Conservation (phyloP, 1,284 basidiomycete species). For the Heterobasidion irregulare region DNA sequence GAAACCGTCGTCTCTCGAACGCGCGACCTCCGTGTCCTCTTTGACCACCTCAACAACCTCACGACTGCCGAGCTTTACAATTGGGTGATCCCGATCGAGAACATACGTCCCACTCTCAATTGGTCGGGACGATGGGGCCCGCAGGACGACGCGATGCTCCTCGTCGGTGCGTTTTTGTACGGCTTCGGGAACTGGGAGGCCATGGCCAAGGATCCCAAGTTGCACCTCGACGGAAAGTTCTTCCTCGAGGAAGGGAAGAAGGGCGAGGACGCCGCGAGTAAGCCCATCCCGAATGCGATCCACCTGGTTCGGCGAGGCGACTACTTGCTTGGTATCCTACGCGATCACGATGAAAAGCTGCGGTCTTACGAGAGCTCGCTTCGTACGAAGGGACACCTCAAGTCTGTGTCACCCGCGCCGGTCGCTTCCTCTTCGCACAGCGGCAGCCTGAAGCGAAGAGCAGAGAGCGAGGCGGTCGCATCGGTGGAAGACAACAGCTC, state of each 20-base stretch:
- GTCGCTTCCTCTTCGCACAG: conserved; percentile 57
- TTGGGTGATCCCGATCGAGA: conserved; percentile 88
- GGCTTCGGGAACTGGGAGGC: conserved; percentile 98
- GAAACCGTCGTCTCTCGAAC: conserved; percentile 91
- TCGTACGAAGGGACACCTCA: conserved; percentile 54
- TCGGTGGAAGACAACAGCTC: conserved; percentile 64
- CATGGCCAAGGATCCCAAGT: conserved; percentile 82
- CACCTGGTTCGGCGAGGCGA: conserved; percentile 97
- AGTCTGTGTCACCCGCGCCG: conserved; percentile 67
- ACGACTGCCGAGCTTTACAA: conserved; percentile 58
- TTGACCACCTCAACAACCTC: conserved; percentile 63
- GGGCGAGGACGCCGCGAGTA: conserved; percentile 68
- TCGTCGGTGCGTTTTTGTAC: conserved; percentile 89
- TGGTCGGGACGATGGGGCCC: conserved; percentile 97
- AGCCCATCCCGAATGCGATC: conserved; percentile 91
- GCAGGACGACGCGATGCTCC: conserved; percentile 88
- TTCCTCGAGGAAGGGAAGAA: conserved; percentile 98
- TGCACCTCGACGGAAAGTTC: conserved; percentile 87
- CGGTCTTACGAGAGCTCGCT: conserved; percentile 74
- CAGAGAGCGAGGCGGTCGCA: conserved; percentile 75
- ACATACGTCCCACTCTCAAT: conserved; percentile 88
- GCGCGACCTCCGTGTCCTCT: conserved; percentile 86
- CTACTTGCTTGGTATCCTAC: conserved; percentile 84
- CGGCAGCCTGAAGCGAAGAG: conserved; percentile 56
- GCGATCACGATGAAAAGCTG: conserved; percentile 90